Evolutionary conservation across 2,329 filamentous ascomycete species (phyloP).

Genomic region (Fusarium acutatum): DNA sequence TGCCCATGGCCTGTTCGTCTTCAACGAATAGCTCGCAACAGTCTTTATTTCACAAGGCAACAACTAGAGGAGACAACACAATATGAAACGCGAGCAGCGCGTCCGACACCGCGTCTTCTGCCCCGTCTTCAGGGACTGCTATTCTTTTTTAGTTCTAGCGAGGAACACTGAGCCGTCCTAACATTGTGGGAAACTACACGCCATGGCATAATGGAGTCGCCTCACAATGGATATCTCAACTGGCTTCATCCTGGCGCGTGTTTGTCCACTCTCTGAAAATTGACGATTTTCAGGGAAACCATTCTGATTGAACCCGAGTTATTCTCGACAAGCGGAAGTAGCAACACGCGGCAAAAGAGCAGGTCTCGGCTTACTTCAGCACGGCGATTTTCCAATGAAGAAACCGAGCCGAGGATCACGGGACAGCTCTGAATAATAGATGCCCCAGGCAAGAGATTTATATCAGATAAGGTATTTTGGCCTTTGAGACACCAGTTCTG

Average conservation of each 20-base stretch:
- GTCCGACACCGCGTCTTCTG: conserved; percentile 14
- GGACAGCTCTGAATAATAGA: neutral
- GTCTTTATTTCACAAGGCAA: conserved; percentile 12
- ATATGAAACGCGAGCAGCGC: conserved; percentile 20
- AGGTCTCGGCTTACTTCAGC: conserved; percentile 25
- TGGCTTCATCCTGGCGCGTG: conserved; percentile 31
- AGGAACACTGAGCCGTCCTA: neutral
- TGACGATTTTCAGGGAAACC: conserved; percentile 6
- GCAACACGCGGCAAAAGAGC: conserved; percentile 18
- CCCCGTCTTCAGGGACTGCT: conserved; percentile 12
- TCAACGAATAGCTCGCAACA: conserved; percentile 10
- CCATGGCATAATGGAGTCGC: conserved; percentile 21
- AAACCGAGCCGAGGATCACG: neutral
- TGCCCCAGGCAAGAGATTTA: neutral
- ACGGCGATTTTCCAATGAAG: neutral
- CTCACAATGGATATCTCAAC: conserved; percentile 28
- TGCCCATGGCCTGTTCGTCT: neutral
- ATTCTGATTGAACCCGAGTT: neutral
- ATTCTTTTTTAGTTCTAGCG: conserved; percentile 15
- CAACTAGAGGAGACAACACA: conserved; percentile 18
- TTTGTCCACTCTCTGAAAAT: conserved; percentile 14
- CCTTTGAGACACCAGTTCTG: neutral
- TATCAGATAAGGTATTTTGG: neutral
- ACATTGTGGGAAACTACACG: conserved; percentile 16
- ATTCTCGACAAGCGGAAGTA: conserved; percentile 3